Evolutionary conservation across 257 asterid species (phyloP).

Genomic region (Pogostemon cablin): DNA sequence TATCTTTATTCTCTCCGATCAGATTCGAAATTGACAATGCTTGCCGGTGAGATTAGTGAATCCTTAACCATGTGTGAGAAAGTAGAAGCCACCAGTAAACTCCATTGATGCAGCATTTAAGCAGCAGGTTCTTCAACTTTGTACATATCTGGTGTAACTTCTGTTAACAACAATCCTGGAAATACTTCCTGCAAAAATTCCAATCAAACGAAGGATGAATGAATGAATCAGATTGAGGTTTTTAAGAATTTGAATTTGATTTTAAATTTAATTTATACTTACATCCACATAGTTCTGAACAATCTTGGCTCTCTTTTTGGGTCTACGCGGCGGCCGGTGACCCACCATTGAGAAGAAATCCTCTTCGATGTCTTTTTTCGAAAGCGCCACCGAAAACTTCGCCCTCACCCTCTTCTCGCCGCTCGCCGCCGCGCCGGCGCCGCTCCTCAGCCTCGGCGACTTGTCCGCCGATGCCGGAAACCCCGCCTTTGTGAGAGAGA

Average conservation of each 20-base stretch:
- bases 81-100: neutral
- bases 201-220: neutral
- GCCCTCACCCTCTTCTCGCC: neutral
- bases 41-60: neutral
- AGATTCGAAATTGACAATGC: neutral
- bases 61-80: neutral
- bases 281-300: neutral
- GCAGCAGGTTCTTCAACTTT: neutral
- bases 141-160: neutral
- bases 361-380: neutral
- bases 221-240: neutral
- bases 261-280: neutral
- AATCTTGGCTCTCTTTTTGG: neutral
- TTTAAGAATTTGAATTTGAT: neutral
- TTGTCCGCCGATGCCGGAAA: neutral
- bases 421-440: neutral
- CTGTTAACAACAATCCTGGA: neutral
- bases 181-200: neutral
- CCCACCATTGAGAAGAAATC: neutral
- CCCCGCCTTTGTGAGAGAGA: neutral
- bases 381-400: slow-evolving; percentile 5
- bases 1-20: neutral
- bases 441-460: neutral
- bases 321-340: slow-evolving; percentile 8
- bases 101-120: neutral